These are phyloP conservation scores for Sporothrix variecibatus DNA, from an alignment of 2,329 filamentous ascomycete species.

Conservation along the genomic window DNA sequence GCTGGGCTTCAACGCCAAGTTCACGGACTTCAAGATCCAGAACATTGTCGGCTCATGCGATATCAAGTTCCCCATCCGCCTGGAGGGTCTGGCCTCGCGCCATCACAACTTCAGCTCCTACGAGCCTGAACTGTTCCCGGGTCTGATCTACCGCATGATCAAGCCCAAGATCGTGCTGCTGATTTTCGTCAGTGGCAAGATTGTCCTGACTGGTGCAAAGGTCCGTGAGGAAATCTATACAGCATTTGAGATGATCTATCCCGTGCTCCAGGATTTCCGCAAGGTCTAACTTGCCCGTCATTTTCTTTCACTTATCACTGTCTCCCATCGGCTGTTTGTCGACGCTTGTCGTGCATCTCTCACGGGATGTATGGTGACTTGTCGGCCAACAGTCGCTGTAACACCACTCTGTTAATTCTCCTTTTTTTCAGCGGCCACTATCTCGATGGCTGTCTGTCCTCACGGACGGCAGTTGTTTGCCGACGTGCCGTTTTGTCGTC, in stretches of 20 bases:
- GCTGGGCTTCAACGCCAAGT: constrained; percentile 98
- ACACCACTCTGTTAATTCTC: constrained; percentile 25
- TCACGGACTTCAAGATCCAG: constrained; percentile 99
- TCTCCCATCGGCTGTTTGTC: neutral
- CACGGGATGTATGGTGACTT: neutral
- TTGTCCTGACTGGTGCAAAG: constrained; percentile 95
- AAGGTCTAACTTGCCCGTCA: constrained; percentile 16
- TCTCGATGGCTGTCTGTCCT: neutral
- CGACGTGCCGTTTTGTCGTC: neutral
- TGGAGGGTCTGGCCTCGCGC: constrained; percentile 94
- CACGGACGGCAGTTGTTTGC: neutral
- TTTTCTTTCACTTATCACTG: constrained; percentile 34
- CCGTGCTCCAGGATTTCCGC: constrained; percentile 66
- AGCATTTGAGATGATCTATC: constrained; percentile 96
- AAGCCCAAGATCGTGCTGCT: constrained; percentile 99
- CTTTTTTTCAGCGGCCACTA: neutral
- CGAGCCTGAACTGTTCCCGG: constrained; percentile 94
- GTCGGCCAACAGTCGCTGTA: constrained; percentile 20
- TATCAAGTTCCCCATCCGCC: constrained; percentile 98
- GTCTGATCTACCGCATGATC: constrained; percentile 99
- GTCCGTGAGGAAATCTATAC: constrained; percentile 98
- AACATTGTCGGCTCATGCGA: constrained; percentile 99
- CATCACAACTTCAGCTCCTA: constrained; percentile 99
- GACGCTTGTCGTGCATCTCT: neutral
- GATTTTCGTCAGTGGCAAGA: constrained; percentile 98